phyloP scores from a whole-genome alignment of 352 stramenopile genomes.

The Phytophthora vignae region DNA sequence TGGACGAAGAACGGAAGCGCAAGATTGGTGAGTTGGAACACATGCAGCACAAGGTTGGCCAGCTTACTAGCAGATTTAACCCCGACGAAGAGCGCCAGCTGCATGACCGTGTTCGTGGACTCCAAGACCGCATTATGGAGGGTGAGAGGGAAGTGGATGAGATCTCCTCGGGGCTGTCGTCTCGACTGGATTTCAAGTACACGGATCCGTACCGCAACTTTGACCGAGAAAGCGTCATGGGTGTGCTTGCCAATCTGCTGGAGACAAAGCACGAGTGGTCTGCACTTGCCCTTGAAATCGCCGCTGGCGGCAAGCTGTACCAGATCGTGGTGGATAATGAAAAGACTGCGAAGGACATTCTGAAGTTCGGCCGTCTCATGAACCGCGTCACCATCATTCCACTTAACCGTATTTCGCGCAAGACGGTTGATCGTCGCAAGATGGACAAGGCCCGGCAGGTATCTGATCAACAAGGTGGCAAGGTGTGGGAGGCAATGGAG shows the following conservation, averaged over 20 bases:
- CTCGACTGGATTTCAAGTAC: constrained; percentile 97
- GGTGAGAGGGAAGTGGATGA: constrained; percentile 93
- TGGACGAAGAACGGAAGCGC: constrained; percentile 74
- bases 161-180: constrained; percentile 93
- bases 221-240: constrained; percentile 96
- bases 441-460: constrained; percentile 87
- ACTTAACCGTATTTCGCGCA: constrained; percentile 96
- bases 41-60: constrained; percentile 60
- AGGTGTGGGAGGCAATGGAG: constrained; percentile 94
- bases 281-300: constrained; percentile 97
- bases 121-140: constrained; percentile 71
- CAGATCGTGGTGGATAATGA: constrained; percentile 99
- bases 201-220: constrained; percentile 95
- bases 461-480: constrained; percentile 88
- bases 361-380: constrained; percentile 97
- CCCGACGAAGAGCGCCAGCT: constrained; percentile 76
- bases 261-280: constrained; percentile 94
- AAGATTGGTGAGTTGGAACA: constrained; percentile 73
- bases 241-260: constrained; percentile 96
- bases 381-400: constrained; percentile 99
- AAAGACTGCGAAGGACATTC: constrained; percentile 97
- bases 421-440: constrained; percentile 75
- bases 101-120: constrained; percentile 59
- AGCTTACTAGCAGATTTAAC: constrained; percentile 79
- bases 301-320: constrained; percentile 97